Conservation (phyloP, 2,329 filamentous ascomycete genomes). For the Sclerotiophoma versabilis region DNA sequence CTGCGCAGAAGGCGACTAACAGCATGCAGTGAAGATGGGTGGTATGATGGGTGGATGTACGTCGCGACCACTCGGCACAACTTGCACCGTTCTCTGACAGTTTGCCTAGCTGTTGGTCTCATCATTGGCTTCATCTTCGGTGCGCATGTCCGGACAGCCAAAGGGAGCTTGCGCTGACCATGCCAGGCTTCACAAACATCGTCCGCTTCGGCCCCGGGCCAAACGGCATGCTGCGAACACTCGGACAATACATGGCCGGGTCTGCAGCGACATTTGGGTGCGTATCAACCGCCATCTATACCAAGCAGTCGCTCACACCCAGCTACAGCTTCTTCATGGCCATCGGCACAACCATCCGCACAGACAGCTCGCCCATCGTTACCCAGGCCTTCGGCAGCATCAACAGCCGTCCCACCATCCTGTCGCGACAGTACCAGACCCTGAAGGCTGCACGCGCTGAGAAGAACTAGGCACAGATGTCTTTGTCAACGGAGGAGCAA, state of each 20-base stretch:
- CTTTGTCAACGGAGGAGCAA: not conserved
- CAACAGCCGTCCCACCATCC: constrained; percentile 73
- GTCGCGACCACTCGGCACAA: constrained; percentile 49
- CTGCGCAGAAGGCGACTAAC: constrained; percentile 42
- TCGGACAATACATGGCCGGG: constrained; percentile 96
- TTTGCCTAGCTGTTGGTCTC: constrained; percentile 79
- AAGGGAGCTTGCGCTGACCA: constrained; percentile 25
- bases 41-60: constrained; percentile 98
- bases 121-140: constrained; percentile 99
- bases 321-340: constrained; percentile 88
- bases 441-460: constrained; percentile 33
- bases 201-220: constrained; percentile 93
- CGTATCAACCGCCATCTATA: constrained; percentile 28
- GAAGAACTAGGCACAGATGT: constrained; percentile 33
- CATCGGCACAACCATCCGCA: constrained; percentile 94
- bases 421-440: constrained; percentile 52
- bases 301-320: constrained; percentile 24
- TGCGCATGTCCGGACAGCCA: constrained; percentile 51
- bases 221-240: constrained; percentile 90
- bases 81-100: constrained; percentile 22
- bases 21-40: constrained; percentile 85
- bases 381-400: constrained; percentile 78
- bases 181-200: constrained; percentile 84
- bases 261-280: constrained; percentile 97
- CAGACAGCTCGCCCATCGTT: constrained; percentile 80